These are phyloP conservation scores for Ceratocystiopsis minuta DNA, from an alignment of 2,329 filamentous ascomycete species.

Conservation along the genomic window DNA sequence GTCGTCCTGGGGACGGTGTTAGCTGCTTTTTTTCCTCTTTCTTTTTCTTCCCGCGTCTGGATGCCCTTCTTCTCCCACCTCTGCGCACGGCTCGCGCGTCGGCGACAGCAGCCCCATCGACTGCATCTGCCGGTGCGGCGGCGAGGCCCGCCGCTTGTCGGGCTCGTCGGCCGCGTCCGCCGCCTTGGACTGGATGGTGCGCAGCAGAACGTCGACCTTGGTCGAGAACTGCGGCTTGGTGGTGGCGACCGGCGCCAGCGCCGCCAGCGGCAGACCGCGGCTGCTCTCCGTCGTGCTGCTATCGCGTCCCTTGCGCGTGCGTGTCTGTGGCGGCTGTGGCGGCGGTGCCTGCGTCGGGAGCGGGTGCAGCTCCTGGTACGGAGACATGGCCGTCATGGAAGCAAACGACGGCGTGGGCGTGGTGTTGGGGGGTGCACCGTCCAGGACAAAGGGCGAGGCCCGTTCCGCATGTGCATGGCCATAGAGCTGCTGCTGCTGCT, in stretches of 20 bases:
- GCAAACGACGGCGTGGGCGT: neutral
- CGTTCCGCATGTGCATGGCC: too few species aligned
- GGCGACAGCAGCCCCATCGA: neutral
- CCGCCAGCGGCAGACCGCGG: constrained; percentile 16
- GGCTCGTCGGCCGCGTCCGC: constrained; percentile 20
- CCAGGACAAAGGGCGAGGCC: too few species aligned
- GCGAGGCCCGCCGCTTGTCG: constrained; percentile 1
- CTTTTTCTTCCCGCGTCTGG: constrained; percentile 24
- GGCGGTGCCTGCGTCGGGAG: neutral
- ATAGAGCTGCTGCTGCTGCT: neutral
- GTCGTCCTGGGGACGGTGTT: neutral
- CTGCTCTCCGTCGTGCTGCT: constrained; percentile 12
- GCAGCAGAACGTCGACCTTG: constrained; percentile 75
- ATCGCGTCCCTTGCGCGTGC: neutral
- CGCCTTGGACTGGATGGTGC: constrained; percentile 57
- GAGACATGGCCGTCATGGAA: neutral
- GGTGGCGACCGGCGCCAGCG: constrained; percentile 8
- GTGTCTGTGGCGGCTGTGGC: neutral
- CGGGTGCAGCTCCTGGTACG: neutral
- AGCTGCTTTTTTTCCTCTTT: neutral
- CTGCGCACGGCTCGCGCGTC: neutral
- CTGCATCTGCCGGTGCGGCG: neutral
- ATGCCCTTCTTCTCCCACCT: constrained; percentile 9
- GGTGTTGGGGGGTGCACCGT: neutral
- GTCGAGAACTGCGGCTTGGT: constrained; percentile 47